These are phyloP conservation scores for Colletotrichum sp. DNA, from an alignment of 2,329 filamentous ascomycete species.

Conservation along the genomic window DNA sequence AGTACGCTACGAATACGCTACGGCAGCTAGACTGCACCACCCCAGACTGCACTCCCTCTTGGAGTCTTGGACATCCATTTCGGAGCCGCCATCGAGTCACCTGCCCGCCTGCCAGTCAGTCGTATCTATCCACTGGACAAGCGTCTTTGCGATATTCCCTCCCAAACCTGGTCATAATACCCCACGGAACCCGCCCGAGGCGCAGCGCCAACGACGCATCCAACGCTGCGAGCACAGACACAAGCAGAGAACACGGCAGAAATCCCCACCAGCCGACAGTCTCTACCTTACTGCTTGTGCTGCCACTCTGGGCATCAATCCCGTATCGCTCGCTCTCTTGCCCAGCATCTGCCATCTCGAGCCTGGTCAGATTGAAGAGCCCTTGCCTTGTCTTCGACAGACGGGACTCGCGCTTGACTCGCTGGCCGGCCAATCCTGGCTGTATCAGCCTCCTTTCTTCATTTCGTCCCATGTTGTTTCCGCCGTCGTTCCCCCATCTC, in stretches of 20 bases:
- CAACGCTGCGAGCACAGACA: neutral
- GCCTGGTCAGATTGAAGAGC: neutral
- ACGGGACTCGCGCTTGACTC: constrained; percentile 3
- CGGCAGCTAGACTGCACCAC: neutral
- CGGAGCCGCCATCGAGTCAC: neutral
- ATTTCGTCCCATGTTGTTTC: neutral
- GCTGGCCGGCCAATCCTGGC: neutral
- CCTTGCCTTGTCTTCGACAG: neutral
- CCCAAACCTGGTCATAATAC: neutral
- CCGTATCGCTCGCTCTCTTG: neutral
- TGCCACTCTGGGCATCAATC: neutral
- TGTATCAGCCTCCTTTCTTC: neutral
- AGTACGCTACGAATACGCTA: neutral
- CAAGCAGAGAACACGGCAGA: neutral
- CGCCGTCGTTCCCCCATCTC: neutral
- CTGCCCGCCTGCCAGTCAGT: neutral
- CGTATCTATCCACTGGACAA: neutral
- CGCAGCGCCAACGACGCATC: neutral
- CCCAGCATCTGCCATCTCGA: neutral
- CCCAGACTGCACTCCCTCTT: neutral
- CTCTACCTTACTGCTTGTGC: neutral
- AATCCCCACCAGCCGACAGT: neutral
- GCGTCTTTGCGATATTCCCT: neutral
- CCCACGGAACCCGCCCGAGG: constrained; percentile 16
- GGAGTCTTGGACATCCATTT: neutral